Evolutionary conservation across 225 moss, liverwort and hornwort species (phyloP).

Genomic region (Marchantia paleacea): DNA sequence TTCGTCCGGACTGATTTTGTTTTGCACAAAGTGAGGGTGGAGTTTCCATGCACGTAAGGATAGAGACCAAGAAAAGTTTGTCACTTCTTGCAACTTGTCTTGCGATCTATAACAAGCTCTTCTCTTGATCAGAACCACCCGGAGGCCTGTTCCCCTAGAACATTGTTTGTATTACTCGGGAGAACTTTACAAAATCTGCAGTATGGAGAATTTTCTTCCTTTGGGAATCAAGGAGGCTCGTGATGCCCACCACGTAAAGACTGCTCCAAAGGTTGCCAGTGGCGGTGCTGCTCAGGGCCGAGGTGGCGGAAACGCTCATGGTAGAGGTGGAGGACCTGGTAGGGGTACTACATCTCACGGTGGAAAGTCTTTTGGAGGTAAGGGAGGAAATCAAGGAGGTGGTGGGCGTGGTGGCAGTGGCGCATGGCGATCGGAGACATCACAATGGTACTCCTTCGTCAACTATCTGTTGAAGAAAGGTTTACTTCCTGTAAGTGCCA

Average conservation of each 20-base stretch:
- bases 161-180: slow-evolving; percentile 92
- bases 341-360: slow-evolving; percentile 32
- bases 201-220: slow-evolving; percentile 70
- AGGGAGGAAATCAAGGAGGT: slow-evolving; percentile 50
- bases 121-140: slow-evolving; percentile 56
- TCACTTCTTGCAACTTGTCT: slow-evolving; percentile 1
- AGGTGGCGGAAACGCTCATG: slow-evolving; percentile 32
- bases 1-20: neutral
- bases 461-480: slow-evolving; percentile 96
- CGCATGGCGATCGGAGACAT: slow-evolving; percentile 96
- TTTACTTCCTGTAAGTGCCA: slow-evolving; percentile 85
- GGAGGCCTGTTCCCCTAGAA: slow-evolving; percentile 93
- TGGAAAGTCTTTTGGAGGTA: slow-evolving; percentile 44
- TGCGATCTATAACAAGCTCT: neutral
- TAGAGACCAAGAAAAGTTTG: too few relatives aligned
- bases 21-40: neutral
- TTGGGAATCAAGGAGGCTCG: slow-evolving; percentile 85
- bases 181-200: slow-evolving; percentile 89
- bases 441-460: slow-evolving; percentile 98
- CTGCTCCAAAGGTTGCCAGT: slow-evolving; percentile 45
- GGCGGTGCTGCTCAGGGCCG: slow-evolving; percentile 57
- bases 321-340: slow-evolving; percentile 62
- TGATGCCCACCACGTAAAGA: slow-evolving; percentile 77
- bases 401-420: slow-evolving; percentile 68
- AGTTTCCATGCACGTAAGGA: neutral